Conservation (phyloP, 2,329 filamentous ascomycete species). For the Fusarium siculi region DNA sequence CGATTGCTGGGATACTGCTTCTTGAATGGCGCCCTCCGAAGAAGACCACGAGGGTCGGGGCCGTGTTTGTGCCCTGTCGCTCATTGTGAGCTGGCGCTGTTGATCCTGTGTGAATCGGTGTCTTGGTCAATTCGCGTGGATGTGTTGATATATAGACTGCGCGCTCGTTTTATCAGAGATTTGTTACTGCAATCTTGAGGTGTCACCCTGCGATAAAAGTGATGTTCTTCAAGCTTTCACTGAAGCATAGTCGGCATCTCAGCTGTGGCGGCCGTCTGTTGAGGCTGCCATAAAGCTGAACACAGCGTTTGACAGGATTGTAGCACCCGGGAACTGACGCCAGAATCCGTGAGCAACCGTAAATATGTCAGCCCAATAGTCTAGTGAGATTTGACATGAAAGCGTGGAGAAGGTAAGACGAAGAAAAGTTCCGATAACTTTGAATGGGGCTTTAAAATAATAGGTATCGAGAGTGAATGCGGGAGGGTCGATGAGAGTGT, state of each 20-base stretch:
- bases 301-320: constrained; percentile 15
- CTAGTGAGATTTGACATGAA: constrained; percentile 4
- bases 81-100: constrained; percentile 6
- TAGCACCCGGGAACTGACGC: constrained; percentile 20
- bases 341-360: constrained; percentile 8
- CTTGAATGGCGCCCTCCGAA: neutral
- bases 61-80: neutral
- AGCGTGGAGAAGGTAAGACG: constrained; percentile 15
- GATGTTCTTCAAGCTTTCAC: neutral
- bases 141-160: neutral
- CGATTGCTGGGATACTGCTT: neutral
- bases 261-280: neutral
- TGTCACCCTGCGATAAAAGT: neutral
- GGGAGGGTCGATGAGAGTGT: neutral
- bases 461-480: neutral
- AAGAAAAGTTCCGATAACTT: constrained; percentile 5
- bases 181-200: neutral
- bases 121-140: neutral
- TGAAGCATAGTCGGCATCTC: neutral
- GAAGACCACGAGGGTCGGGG: constrained; percentile 17
- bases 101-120: neutral
- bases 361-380: constrained; percentile 4
- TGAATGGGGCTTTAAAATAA: neutral
- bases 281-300: constrained; percentile 6
- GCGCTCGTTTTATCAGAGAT: neutral